Percentiles rank a stretch among this genome's conserved stretches.
Conservation (phyloP, 2,329 filamentous ascomycete species). For the Cytospora piceicola region DNA sequence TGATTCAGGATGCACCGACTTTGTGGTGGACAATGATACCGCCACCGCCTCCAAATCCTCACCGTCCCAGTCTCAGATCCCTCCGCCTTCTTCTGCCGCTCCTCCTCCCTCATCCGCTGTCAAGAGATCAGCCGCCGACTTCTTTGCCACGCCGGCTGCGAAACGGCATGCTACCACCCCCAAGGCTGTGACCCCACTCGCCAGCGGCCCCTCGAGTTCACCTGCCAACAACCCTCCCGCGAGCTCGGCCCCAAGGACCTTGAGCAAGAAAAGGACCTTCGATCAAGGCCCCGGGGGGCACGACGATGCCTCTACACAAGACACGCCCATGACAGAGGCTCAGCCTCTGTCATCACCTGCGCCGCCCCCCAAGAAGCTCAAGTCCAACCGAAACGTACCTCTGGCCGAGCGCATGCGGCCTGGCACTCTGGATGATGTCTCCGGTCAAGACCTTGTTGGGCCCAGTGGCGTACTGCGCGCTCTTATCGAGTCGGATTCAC, state of each 20-base stretch:
- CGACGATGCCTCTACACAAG: slow-evolving; percentile 32
- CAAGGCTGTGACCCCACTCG: slow-evolving; percentile 40
- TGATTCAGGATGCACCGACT: slow-evolving; percentile 77
- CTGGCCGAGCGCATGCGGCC: slow-evolving; percentile 95
- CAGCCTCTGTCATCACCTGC: slow-evolving; percentile 35
- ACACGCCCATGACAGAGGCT: slow-evolving; percentile 36
- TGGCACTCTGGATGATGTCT: slow-evolving; percentile 79
- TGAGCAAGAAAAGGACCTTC: slow-evolving; percentile 55
- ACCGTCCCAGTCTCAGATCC: slow-evolving; percentile 21
- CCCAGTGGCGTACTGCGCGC: slow-evolving; percentile 80
- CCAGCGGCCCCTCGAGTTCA: slow-evolving; percentile 34
- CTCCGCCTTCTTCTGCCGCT: background rate
- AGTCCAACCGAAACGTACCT: slow-evolving; percentile 74
- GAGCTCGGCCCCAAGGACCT: slow-evolving; percentile 33
- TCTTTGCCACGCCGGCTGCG: slow-evolving; percentile 65
- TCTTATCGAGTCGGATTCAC: slow-evolving; percentile 81
- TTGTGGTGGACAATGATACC: slow-evolving; percentile 59
- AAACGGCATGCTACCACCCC: slow-evolving; percentile 54
- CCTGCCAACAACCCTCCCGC: slow-evolving; percentile 3
- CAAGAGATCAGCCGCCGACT: slow-evolving; percentile 60
- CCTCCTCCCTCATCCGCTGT: slow-evolving; percentile 46
- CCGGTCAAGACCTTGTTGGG: slow-evolving; percentile 89
- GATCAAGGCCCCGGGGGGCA: slow-evolving; percentile 56
- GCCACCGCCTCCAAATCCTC: slow-evolving; percentile 31
- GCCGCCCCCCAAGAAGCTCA: slow-evolving; percentile 64